Percentiles rank a stretch among this genome's conserved stretches.
These are phyloP conservation scores for Sphaceloma murrayae DNA, from an alignment of 2,329 filamentous ascomycete genomes.

Conservation along the genomic window DNA sequence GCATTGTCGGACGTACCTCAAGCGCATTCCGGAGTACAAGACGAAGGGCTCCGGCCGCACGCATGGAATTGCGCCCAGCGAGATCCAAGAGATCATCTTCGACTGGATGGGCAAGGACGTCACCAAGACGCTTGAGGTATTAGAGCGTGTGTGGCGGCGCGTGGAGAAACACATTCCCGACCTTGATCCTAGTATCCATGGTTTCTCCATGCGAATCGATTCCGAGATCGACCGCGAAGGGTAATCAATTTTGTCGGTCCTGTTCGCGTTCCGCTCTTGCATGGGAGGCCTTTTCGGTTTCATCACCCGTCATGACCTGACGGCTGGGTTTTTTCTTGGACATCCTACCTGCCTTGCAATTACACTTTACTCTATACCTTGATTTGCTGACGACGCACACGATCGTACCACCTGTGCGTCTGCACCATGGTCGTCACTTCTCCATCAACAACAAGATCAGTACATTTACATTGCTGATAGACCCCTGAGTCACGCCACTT, in stretches of 20 bases:
- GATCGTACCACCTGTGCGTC: neutral
- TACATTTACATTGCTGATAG: too few relatives aligned
- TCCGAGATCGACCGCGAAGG: too few relatives aligned
- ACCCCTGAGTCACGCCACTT: too few relatives aligned
- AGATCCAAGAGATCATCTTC: conserved; percentile 6
- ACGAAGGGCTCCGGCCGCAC: conserved; percentile 5
- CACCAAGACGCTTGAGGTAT: neutral
- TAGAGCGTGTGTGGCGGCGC: neutral
- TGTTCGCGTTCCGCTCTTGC: neutral
- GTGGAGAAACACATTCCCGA: conserved; percentile 3
- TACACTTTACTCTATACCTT: neutral
- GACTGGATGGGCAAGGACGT: neutral
- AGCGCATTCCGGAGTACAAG: neutral
- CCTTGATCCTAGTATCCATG: too few relatives aligned
- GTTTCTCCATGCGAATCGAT: too few relatives aligned
- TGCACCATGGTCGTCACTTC: too few relatives aligned
- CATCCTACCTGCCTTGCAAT: neutral
- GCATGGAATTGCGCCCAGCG: neutral
- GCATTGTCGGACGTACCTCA: neutral
- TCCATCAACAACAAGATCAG: too few relatives aligned
- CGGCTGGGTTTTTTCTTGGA: conserved; percentile 3
- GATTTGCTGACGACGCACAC: too few relatives aligned
- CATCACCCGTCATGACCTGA: neutral
- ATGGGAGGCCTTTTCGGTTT: neutral
- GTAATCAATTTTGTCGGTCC: too few relatives aligned